These are phyloP conservation scores for Cystobasidium slooffiae DNA, from an alignment of 1,284 basidiomycete species.

Conservation along the genomic window DNA sequence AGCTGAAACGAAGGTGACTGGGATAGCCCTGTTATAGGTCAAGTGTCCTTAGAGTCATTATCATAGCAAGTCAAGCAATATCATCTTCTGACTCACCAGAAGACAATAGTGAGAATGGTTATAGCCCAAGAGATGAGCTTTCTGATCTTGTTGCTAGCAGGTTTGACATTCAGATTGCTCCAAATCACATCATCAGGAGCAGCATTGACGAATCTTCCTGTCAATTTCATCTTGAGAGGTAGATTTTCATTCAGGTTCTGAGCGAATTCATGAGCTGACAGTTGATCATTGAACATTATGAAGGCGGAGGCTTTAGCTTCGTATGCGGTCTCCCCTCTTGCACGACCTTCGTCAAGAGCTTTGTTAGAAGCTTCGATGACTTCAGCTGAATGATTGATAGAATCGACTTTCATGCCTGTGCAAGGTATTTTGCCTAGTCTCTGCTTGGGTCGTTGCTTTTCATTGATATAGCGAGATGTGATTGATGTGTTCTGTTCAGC, in stretches of 20 bases:
- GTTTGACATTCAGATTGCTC: constrained; percentile 82
- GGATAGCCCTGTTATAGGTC: constrained; percentile 29
- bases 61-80: no score
- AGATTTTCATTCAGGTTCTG: constrained; percentile 53
- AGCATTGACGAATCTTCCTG: constrained; percentile 67
- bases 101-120: constrained; percentile 67
- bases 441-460: constrained; percentile 24
- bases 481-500: constrained; percentile 8
- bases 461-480: neutral
- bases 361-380: constrained; percentile 64
- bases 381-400: constrained; percentile 78
- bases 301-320: constrained; percentile 66
- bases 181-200: constrained; percentile 87
- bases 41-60: no score
- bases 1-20: constrained; percentile 73
- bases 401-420: constrained; percentile 80
- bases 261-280: constrained; percentile 82
- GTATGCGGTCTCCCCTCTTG: constrained; percentile 66
- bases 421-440: constrained; percentile 60
- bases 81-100: constrained; percentile 62
- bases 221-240: constrained; percentile 64
- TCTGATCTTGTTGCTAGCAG: constrained; percentile 76
- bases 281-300: constrained; percentile 89
- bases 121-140: constrained; percentile 61
- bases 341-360: constrained; percentile 63